Evolutionary conservation across 257 asterid species (phyloP).

Genomic region (Buddleja alternifolia): DNA sequence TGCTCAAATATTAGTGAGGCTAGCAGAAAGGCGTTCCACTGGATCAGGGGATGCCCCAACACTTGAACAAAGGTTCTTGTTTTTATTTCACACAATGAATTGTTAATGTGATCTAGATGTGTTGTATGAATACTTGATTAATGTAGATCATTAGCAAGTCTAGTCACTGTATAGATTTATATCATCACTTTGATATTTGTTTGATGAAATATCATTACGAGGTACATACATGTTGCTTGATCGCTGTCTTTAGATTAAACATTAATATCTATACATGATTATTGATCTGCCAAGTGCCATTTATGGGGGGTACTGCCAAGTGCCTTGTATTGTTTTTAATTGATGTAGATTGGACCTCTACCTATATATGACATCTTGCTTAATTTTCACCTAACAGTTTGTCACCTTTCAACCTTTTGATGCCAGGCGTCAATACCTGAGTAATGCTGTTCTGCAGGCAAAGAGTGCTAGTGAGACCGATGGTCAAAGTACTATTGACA

Average conservation of each 20-base stretch:
- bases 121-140: slow-evolving; percentile 27
- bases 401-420: slow-evolving; percentile 37
- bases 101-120: slow-evolving; percentile 12
- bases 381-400: slow-evolving; percentile 26
- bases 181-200: neutral
- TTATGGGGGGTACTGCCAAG: neutral
- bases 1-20: slow-evolving; percentile 88
- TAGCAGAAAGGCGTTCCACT: slow-evolving; percentile 86
- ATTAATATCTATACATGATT: neutral
- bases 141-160: neutral
- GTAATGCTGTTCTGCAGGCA: slow-evolving; percentile 98
- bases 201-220: neutral
- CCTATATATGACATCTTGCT: neutral
- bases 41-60: slow-evolving; percentile 76
- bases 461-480: slow-evolving; percentile 75
- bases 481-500: slow-evolving; percentile 63
- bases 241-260: neutral
- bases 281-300: slow-evolving; percentile 11
- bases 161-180: slow-evolving; percentile 10
- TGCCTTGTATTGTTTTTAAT: slow-evolving; percentile 6
- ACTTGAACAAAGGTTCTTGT: slow-evolving; percentile 84
- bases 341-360: slow-evolving; percentile 13
- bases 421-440: slow-evolving; percentile 94
- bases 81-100: slow-evolving; percentile 19
- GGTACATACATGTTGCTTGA: slow-evolving; percentile 17